Base-by-base conservation (phyloP, 768 basidiomycete species). In the Holtermanniella nyarrowii region DNA sequence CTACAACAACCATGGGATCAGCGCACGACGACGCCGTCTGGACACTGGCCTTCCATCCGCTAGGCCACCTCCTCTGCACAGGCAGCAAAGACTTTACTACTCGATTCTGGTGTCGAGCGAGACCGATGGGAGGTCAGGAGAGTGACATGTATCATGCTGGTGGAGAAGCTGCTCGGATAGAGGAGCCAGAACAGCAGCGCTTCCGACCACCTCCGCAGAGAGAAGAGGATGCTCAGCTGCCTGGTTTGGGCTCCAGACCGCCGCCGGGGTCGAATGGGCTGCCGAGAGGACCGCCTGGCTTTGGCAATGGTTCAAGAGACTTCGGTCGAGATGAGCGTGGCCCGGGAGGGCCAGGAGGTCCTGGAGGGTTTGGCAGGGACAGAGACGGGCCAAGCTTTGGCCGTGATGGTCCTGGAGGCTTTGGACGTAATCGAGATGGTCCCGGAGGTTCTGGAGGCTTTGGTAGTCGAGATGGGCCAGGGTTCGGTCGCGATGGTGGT, bases 61-160 rank as follows among this genome's bases (percentile, higher is more conserved):
- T 97, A 14, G 93, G 95, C 0, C 91, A 97, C 73, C 78, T 97
- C 61, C 82, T 99, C 61, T 89, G 84, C 55, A 84, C 82, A 56
- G 95, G 85, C 10, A 86, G 86, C n/a, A 97, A 95, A 75, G 95
- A 99, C 76, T 88, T 91, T 74, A 96, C 95, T 4, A 95, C 93
- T 4, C 81, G 91, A n/a, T 99, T 97, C 78, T 97, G 95, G 93
- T 83, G 84, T 44, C 81, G 93, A 61, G 65, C 69, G 4, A 55
- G 69, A 41, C 67, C 69, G 39, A 44, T 43, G 4, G 69, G 69
- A 5, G 69, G 67, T 26, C 67, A 69, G 18, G 69, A 71, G 51
- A 51, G 42, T 12, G 69, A 71, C 55, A 46, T 62, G 53, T 71
- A 63, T 62, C 69, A 71, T 58, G 50, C 67, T 1, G 69, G 69